A percentile compares a stretch with the other conserved stretches of the same genome.
Conservation (phyloP, 768 basidiomycete species). For the Amanita thiersii region DNA sequence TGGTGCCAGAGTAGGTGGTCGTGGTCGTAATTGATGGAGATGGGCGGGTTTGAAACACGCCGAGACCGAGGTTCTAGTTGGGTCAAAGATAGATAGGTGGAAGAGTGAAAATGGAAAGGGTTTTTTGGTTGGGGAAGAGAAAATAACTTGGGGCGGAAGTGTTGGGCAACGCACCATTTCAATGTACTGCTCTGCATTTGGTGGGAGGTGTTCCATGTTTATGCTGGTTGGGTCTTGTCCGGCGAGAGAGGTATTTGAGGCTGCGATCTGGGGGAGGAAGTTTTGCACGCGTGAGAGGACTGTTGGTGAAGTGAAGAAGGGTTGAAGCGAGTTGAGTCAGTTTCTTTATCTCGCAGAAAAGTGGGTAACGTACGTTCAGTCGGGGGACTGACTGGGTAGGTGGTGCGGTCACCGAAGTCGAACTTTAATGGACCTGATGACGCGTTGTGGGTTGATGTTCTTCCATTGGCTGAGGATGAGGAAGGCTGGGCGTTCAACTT, state of each 20-base stretch:
- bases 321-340: neutral
- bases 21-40: too few relatives aligned
- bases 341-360: neutral
- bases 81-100: slow-evolving; percentile 3
- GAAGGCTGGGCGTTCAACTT: slow-evolving; percentile 24
- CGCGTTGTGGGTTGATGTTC: too few relatives aligned
- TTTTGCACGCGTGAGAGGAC: slow-evolving; percentile 60
- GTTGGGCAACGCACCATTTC: slow-evolving; percentile 44
- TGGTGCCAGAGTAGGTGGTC: too few relatives aligned
- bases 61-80: slow-evolving; percentile 61
- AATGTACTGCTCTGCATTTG: slow-evolving; percentile 44
- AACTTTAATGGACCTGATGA: slow-evolving; percentile 18
- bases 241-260: slow-evolving; percentile 49
- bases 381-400: slow-evolving; percentile 31
- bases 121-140: too few relatives aligned
- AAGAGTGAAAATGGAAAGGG: slow-evolving; percentile 6
- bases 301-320: slow-evolving; percentile 16
- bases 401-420: slow-evolving; percentile 28
- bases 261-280: slow-evolving; percentile 60
- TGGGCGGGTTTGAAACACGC: slow-evolving; percentile 50
- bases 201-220: slow-evolving; percentile 60
- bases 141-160: neutral
- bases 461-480: slow-evolving; percentile 13
- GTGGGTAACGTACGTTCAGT: slow-evolving; percentile 35
- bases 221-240: slow-evolving; percentile 49